These are phyloP conservation scores for Russula brevipes DNA, from an alignment of 768 basidiomycete species.

Conservation along the genomic window DNA sequence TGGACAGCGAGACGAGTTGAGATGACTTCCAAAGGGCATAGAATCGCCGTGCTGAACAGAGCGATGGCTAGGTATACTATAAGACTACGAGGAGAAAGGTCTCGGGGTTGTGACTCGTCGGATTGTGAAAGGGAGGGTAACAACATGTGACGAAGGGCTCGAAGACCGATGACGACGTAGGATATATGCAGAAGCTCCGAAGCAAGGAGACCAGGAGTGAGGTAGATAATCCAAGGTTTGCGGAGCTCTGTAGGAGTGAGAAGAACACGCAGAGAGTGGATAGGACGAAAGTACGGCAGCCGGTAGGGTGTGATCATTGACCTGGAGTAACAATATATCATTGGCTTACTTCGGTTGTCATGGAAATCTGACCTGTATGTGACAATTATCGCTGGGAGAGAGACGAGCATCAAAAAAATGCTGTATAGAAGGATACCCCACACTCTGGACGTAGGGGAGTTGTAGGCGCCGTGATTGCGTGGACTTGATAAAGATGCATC, in stretches of 20 bases:
- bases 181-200: constrained; percentile 42
- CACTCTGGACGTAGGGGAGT: constrained; percentile 54
- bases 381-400: constrained; percentile 64
- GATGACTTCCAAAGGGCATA: constrained; percentile 79
- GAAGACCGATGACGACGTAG: constrained; percentile 42
- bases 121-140: constrained; percentile 46
- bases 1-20: constrained; percentile 75
- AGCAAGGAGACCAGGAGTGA: constrained; percentile 63
- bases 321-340: constrained; percentile 36
- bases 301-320: constrained; percentile 80
- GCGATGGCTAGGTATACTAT: constrained; percentile 54
- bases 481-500: constrained; percentile 45
- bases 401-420: constrained; percentile 58
- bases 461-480: constrained; percentile 57
- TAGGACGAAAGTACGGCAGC: constrained; percentile 55
- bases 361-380: constrained; percentile 60
- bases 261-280: constrained; percentile 59
- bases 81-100: constrained; percentile 48
- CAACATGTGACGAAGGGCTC: constrained; percentile 47
- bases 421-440: constrained; percentile 62
- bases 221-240: constrained; percentile 73
- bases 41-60: constrained; percentile 48
- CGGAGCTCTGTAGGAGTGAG: constrained; percentile 78
- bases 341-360: not conserved
- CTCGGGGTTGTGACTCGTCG: constrained; percentile 32